Base-by-base conservation (phyloP, 306 rosid species). In the Heteromeles arbutifolia region DNA sequence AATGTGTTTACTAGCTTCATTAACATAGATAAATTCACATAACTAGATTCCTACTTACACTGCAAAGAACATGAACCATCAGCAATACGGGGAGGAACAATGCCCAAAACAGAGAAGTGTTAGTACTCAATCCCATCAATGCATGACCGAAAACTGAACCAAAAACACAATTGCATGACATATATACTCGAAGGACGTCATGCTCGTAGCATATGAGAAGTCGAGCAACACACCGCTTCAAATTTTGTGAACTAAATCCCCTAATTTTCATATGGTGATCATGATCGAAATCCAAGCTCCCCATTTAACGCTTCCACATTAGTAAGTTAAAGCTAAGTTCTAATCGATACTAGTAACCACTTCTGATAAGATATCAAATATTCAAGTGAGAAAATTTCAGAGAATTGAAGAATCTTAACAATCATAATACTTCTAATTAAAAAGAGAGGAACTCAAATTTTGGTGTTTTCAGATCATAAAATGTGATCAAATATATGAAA, bases 31-130 rank as follows among this genome's bases (percentile, higher is more conserved):
- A 72, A 74, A 68, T 26, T 63, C 67, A 57, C 70, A 78, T 31
- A 81, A 74, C 44, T 70, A 72, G 24, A 53, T 82, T 70, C 75
- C 80, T 26, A 83, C 98, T 90, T 86, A 94, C 97, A 90, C 98
- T 94, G 93, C 74, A 83, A 41, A 77, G 81, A 74, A 68, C 72
- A 65, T 68, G 79, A 81, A 65, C 84, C 79, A 71, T 58, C 25
- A 69, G 48, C 26, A 43, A 70, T 39, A 79, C 75, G 67, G 29
- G 32, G 43, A 45, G 70, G 80, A 64, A 74, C 80, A n/a, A 72
- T 69, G 87, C 45, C 54, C 74, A 69, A 82, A 84, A 78, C 72
- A 81, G 44, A 67, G 70, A 28, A 79, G 10, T 58, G 73, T 83
- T 82, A 88, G 91, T 50, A 66, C 34, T 67, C 58, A 34, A 31